These are phyloP conservation scores for Boletellus sp. DNA, from an alignment of 1,284 basidiomycete species.

Conservation along the genomic window DNA sequence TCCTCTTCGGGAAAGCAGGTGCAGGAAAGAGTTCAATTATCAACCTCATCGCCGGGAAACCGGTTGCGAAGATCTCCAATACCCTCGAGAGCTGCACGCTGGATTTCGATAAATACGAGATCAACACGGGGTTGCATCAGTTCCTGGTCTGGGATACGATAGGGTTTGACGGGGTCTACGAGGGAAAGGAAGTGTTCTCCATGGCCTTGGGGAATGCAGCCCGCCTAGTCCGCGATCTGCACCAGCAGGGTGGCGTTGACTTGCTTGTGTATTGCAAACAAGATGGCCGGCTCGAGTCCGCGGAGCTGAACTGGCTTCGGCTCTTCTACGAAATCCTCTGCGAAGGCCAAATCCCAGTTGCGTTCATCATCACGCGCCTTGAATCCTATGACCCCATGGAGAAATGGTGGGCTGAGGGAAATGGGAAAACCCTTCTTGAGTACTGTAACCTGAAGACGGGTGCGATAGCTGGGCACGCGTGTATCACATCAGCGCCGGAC, in stretches of 20 bases:
- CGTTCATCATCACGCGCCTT: conserved; percentile 29
- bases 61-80: conserved; percentile 25
- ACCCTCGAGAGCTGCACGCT: conserved; percentile 30
- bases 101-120: conserved; percentile 25
- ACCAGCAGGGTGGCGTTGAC: conserved; percentile 26
- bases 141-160: conserved; percentile 29
- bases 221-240: conserved; percentile 18
- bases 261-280: conserved; percentile 33
- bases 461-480: conserved; percentile 25
- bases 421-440: conserved; percentile 14
- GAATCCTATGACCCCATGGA: conserved; percentile 32
- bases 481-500: conserved; percentile 21
- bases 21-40: conserved; percentile 34
- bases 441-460: conserved; percentile 13
- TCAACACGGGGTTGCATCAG: conserved; percentile 9
- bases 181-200: conserved; percentile 27
- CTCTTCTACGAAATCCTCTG: conserved; percentile 32
- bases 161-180: conserved; percentile 30
- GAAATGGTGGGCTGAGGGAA: conserved; percentile 25
- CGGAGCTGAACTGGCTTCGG: conserved; percentile 31
- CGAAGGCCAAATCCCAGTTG: conserved; percentile 27
- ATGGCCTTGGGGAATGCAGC: conserved; percentile 31
- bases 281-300: conserved; percentile 31
- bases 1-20: conserved; percentile 32
- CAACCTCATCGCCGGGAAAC: conserved; percentile 26